These are phyloP conservation scores for Simplicillium aogashimaense DNA, from an alignment of 2,329 filamentous ascomycete species.

Conservation along the genomic window DNA sequence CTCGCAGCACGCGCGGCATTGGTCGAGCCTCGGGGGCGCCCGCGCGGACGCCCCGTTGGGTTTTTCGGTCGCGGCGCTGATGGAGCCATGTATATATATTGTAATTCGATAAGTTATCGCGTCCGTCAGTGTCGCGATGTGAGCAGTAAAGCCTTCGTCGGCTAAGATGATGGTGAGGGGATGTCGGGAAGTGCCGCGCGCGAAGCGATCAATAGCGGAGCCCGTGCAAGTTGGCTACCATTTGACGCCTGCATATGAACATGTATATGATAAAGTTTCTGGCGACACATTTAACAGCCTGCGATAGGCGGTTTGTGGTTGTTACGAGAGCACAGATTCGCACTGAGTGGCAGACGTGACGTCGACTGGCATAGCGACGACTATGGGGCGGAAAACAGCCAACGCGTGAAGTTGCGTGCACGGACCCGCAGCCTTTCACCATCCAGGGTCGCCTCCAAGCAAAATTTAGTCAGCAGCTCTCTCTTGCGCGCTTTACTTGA, in stretches of 20 bases:
- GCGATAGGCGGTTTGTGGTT: background rate
- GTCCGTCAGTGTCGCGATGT: conserved; percentile 5
- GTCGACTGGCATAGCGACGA: conserved; percentile 20
- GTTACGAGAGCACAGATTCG: conserved; percentile 15
- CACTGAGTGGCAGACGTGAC: conserved; percentile 21
- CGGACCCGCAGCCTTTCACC: conserved; percentile 13
- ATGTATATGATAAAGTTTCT: background rate
- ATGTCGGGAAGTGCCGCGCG: background rate
- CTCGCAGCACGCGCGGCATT: conserved; percentile 30
- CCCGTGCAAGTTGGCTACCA: background rate
- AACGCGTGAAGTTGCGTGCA: conserved; percentile 30
- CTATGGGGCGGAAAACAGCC: conserved; percentile 24
- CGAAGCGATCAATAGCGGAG: background rate
- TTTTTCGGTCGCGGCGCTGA: conserved; percentile 9
- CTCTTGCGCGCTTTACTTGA: background rate
- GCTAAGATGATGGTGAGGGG: background rate
- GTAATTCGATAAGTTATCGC: background rate
- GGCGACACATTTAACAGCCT: conserved; percentile 2
- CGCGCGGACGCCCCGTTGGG: conserved; percentile 30
- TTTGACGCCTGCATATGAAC: conserved; percentile 1
- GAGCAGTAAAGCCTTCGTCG: background rate
- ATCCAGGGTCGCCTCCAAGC: conserved; percentile 3
- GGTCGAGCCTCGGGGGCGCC: conserved; percentile 33
- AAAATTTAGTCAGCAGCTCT: conserved; percentile 7
- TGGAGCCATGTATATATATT: conserved; percentile 17